Percentiles rank a stretch among this genome's conserved stretches.
phyloP scores from a whole-genome alignment of 345 rosid species.

The Populus simonii region DNA sequence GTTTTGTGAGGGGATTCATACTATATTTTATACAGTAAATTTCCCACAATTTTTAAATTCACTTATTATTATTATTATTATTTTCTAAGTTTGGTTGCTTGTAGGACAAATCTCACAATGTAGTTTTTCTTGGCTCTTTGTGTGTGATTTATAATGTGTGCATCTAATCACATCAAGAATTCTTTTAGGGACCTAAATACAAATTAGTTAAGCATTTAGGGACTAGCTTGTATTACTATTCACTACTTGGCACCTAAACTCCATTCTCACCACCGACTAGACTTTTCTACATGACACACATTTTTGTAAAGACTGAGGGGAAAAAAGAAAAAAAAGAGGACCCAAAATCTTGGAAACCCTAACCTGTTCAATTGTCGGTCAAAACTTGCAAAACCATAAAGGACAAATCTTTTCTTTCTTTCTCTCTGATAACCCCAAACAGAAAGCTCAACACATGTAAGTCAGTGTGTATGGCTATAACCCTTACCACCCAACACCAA shows the following conservation, averaged over 20 bases:
- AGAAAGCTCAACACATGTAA: neutral
- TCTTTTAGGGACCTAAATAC: neutral
- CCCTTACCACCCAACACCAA: neutral
- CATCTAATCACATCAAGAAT: neutral
- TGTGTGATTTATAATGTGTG: neutral
- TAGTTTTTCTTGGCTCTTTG: neutral
- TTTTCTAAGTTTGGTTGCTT: neutral
- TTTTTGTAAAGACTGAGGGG: neutral
- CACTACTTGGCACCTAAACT: neutral
- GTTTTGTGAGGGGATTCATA: too few relatives aligned
- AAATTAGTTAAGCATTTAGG: neutral
- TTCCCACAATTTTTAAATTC: too few relatives aligned
- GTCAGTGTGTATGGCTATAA: neutral
- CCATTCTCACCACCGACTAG: neutral
- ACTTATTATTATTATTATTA: too few relatives aligned
- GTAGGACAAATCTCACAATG: neutral
- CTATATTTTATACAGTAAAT: too few relatives aligned
- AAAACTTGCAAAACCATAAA: neutral
- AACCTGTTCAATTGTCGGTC: neutral
- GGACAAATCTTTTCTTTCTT: neutral
- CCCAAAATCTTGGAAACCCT: conserved; percentile 4
- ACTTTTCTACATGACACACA: neutral
- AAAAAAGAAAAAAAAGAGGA: too few relatives aligned
- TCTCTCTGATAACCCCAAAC: neutral
- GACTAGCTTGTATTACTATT: neutral